Evolutionary conservation across 495 filamentous ascomycete genomes (phyloP).

Genomic region (Penicillium daleae): DNA sequence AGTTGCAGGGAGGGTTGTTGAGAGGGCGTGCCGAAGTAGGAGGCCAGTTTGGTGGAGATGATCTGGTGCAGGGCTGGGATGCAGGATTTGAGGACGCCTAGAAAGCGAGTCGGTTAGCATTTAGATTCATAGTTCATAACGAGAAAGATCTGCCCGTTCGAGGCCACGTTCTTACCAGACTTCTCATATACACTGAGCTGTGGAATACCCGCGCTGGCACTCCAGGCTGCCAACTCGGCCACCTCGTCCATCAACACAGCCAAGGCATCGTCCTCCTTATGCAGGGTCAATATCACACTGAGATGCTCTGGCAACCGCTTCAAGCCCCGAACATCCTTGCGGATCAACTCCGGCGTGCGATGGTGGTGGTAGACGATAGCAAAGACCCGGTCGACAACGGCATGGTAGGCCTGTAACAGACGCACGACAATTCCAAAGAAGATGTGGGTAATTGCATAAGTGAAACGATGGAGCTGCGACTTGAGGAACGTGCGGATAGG

Average conservation of each 20-base stretch:
- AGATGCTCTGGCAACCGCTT: conserved; percentile 78
- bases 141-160: background rate
- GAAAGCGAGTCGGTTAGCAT: background rate
- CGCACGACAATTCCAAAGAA: conserved; percentile 88
- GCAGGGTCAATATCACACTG: conserved; percentile 79
- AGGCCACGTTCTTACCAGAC: conserved; percentile 63
- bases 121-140: conserved; percentile 7
- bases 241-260: conserved; percentile 87
- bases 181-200: conserved; percentile 88
- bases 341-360: conserved; percentile 87
- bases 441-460: conserved; percentile 74
- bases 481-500: conserved; percentile 70
- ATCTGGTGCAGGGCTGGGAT: conserved; percentile 75
- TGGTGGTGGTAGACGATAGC: conserved; percentile 91
- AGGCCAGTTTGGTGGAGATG: conserved; percentile 71
- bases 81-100: conserved; percentile 85
- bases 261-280: conserved; percentile 71
- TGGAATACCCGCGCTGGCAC: conserved; percentile 81
- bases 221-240: conserved; percentile 90
- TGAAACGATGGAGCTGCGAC: conserved; percentile 65
- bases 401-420: conserved; percentile 76
- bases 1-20: conserved; percentile 69
- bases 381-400: conserved; percentile 70
- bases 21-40: conserved; percentile 74
- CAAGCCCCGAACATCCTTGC: conserved; percentile 78